A percentile compares a stretch with the other conserved stretches of the same genome.
Conservation (phyloP, 2,329 filamentous ascomycete genomes). For the Venturiaceae sp. region DNA sequence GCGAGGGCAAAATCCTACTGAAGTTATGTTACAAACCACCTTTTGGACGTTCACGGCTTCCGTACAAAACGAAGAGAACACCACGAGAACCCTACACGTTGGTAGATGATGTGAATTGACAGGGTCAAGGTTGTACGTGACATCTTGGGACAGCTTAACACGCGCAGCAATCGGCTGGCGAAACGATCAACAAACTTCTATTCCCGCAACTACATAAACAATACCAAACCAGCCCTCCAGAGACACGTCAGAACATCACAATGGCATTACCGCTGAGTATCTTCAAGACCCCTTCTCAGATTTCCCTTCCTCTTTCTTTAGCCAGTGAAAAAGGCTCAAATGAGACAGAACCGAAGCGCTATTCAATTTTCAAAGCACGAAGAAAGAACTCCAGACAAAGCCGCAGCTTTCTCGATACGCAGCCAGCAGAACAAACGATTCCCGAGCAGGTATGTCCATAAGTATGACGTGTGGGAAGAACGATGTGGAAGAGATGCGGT, state of each 20-base stretch:
- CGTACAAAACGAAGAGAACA: no score
- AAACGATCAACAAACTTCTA: neutral
- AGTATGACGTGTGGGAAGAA: neutral
- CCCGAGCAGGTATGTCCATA: conserved; percentile 1
- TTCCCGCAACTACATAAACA: neutral
- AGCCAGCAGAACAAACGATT: neutral
- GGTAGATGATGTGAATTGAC: no score
- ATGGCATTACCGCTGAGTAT: neutral
- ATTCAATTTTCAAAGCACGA: neutral
- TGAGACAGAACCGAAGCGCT: neutral
- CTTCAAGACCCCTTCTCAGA: neutral
- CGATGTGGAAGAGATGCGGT: neutral
- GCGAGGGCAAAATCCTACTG: no score
- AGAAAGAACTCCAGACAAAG: neutral
- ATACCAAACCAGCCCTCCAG: neutral
- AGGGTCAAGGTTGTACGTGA: no score
- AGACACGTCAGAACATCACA: neutral
- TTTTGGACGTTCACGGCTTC: no score
- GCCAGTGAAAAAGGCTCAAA: neutral
- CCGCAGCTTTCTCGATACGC: neutral
- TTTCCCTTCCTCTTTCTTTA: neutral
- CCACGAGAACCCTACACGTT: no score
- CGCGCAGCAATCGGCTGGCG: no score
- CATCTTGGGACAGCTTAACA: no score
- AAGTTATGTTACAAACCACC: no score